Evolutionary conservation across 495 filamentous ascomycete genomes (phyloP).

Genomic region (Hypoxylon intermedium): DNA sequence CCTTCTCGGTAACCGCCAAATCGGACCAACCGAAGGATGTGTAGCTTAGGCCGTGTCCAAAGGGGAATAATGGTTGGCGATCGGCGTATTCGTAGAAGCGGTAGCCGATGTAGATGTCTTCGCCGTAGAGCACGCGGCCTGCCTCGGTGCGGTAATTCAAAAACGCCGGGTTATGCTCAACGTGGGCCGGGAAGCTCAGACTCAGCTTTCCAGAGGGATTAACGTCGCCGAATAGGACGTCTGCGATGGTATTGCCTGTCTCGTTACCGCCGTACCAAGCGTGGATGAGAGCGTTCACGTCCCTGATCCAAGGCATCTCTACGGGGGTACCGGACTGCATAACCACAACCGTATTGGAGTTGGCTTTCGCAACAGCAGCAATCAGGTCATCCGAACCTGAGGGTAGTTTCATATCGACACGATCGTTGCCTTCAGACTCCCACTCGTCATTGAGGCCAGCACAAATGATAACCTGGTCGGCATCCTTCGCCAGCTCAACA

Average conservation of each 20-base stretch:
- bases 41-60: slow-evolving; percentile 79
- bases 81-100: slow-evolving; percentile 74
- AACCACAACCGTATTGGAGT: slow-evolving; percentile 69
- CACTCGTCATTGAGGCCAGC: slow-evolving; percentile 74
- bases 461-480: slow-evolving; percentile 73
- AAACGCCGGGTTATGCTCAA: slow-evolving; percentile 78
- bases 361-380: slow-evolving; percentile 60
- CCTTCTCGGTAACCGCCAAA: slow-evolving; percentile 48
- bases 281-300: slow-evolving; percentile 62
- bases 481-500: slow-evolving; percentile 64
- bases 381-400: slow-evolving; percentile 67
- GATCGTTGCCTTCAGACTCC: slow-evolving; percentile 78
- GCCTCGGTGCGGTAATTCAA: slow-evolving; percentile 75
- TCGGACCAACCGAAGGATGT: slow-evolving; percentile 68
- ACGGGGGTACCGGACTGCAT: slow-evolving; percentile 76
- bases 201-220: slow-evolving; percentile 73
- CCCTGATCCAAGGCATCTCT: slow-evolving; percentile 70
- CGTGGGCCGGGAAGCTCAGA: slow-evolving; percentile 68
- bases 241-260: slow-evolving; percentile 70
- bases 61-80: slow-evolving; percentile 69
- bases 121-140: slow-evolving; percentile 74
- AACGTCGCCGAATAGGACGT: slow-evolving; percentile 71
- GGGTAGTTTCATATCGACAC: slow-evolving; percentile 70
- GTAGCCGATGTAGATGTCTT: slow-evolving; percentile 80
- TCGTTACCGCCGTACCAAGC: slow-evolving; percentile 75